Evolutionary conservation across 345 rosid species (phyloP).

Genomic region (Pistacia vera): DNA sequence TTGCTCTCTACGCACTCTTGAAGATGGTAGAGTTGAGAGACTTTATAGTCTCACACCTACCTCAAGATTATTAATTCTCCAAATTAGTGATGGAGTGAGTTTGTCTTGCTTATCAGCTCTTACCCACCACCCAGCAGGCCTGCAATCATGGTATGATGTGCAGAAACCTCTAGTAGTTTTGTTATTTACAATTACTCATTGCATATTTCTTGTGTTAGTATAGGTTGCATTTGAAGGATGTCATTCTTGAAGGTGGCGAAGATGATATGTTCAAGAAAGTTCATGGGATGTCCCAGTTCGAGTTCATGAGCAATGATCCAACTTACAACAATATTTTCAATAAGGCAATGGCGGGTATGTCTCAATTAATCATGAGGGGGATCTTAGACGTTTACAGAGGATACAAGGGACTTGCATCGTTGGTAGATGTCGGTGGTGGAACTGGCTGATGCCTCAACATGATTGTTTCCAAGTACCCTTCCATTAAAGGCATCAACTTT

Average conservation of each 20-base stretch:
- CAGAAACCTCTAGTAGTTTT: no score
- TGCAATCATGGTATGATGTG: neutral
- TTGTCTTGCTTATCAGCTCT: neutral
- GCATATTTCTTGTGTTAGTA: neutral
- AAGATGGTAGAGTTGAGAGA: slow-evolving; percentile 10
- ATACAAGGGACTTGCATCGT: neutral
- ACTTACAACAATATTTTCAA: neutral
- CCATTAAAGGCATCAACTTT: neutral
- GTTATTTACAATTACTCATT: neutral
- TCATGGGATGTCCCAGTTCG: neutral
- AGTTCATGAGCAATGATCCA: neutral
- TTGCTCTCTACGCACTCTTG: slow-evolving; percentile 6
- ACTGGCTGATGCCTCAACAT: neutral
- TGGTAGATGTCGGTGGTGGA: neutral
- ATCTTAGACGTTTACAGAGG: neutral
- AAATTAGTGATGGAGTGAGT: neutral
- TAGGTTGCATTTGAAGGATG: neutral
- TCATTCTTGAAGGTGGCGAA: neutral
- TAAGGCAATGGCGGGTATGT: neutral
- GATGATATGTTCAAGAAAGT: neutral
- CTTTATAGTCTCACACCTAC: slow-evolving; percentile 18
- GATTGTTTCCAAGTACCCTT: neutral
- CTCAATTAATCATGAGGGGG: neutral
- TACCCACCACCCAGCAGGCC: neutral
- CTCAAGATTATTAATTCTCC: neutral